Conservation (phyloP, 2,329 filamentous ascomycete genomes). For the Colletotrichum camelliae region DNA sequence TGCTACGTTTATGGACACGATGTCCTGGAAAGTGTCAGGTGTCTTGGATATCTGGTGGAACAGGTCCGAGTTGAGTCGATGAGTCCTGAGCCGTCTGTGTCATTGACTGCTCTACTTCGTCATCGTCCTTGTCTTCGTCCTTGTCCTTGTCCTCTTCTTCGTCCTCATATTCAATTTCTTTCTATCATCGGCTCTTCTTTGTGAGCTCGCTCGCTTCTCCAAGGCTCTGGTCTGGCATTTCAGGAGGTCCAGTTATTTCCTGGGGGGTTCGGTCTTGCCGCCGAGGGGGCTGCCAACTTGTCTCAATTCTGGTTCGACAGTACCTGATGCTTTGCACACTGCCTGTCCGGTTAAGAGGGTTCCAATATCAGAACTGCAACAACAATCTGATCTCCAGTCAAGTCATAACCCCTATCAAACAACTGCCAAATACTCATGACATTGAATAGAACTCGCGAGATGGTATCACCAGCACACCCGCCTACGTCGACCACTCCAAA, state of each 20-base stretch:
- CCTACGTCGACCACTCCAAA: no score
- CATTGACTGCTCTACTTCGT: not conserved
- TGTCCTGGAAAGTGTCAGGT: not conserved
- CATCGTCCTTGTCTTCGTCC: not conserved
- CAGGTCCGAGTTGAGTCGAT: accelerated
- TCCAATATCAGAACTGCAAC: not conserved
- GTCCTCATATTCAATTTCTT: not conserved
- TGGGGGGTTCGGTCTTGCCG: no score
- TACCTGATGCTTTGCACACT: not conserved
- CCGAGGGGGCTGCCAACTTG: accelerated
- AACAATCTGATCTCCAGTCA: not conserved
- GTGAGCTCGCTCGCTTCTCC: not conserved
- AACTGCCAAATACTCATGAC: not conserved
- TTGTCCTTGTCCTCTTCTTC: not conserved
- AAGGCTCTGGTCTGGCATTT: not conserved
- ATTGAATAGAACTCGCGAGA: not conserved
- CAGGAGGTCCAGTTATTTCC: not conserved
- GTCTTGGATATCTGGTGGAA: not conserved
- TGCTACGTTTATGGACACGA: not conserved
- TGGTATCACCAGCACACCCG: no score
- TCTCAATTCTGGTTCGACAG: not conserved
- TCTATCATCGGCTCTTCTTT: not conserved
- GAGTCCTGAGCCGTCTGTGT: not conserved
- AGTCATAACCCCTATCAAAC: not conserved
- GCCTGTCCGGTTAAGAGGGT: not conserved